These are phyloP conservation scores for Fusarium praegraminearum DNA, from an alignment of 2,329 filamentous ascomycete species.

Conservation along the genomic window DNA sequence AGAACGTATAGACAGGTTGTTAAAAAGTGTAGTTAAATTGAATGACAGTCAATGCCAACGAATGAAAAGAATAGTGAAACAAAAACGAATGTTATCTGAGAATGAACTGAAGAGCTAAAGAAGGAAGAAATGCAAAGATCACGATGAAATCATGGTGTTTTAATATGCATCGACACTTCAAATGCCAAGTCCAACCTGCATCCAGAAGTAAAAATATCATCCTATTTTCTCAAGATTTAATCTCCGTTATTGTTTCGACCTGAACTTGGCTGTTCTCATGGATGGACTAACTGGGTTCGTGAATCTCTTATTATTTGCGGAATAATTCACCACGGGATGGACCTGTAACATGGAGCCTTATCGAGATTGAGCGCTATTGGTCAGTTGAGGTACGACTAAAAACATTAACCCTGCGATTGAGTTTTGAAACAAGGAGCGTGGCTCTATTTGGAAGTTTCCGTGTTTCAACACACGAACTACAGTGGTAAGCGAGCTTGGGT, in stretches of 20 bases:
- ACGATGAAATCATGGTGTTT: constrained; percentile 6
- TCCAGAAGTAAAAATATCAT: not conserved
- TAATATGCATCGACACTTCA: not conserved
- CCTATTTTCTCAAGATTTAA: not conserved
- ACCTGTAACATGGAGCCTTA: constrained; percentile 7
- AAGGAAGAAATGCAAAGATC: not conserved
- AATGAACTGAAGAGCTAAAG: not conserved
- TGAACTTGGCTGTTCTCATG: not conserved
- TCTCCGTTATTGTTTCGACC: constrained; percentile 15
- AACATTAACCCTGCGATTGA: not conserved
- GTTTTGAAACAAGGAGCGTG: constrained; percentile 26
- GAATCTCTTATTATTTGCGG: constrained; percentile 14
- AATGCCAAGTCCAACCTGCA: constrained; percentile 6
- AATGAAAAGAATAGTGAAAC: constrained; percentile 20
- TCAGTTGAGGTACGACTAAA: not conserved
- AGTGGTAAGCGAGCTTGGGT: not conserved
- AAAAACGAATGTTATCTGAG: constrained; percentile 21
- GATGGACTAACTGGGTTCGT: not conserved
- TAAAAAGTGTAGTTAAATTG: constrained; percentile 9
- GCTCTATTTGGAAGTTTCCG: constrained; percentile 22
- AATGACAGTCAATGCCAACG: constrained; percentile 38
- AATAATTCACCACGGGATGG: constrained; percentile 5
- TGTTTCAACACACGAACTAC: constrained; percentile 11
- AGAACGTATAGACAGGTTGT: not conserved
- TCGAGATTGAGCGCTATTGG: not conserved